These are phyloP conservation scores for Fusarium acutatum DNA, from an alignment of 2,329 filamentous ascomycete genomes.

Conservation along the genomic window DNA sequence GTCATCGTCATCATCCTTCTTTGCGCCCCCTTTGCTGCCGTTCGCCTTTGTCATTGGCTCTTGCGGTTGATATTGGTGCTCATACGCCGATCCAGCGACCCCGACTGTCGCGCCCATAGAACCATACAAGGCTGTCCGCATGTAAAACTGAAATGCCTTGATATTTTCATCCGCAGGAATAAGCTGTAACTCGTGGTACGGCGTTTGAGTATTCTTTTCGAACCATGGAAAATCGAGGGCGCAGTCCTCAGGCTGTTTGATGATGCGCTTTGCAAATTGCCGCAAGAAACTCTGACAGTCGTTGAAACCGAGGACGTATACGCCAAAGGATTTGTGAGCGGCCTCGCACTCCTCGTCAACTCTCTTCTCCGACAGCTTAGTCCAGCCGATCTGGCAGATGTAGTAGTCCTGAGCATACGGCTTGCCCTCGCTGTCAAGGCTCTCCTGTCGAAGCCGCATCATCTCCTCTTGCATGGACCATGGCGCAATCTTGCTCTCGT, in stretches of 20 bases:
- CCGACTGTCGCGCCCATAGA: not conserved
- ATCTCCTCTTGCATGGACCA: not conserved
- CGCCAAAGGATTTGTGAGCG: accelerated
- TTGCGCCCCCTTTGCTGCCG: accelerated
- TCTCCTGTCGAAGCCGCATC: not conserved
- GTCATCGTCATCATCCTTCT: accelerated
- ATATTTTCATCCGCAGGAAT: not conserved
- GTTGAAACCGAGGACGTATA: not conserved
- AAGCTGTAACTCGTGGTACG: not conserved
- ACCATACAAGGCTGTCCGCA: not conserved
- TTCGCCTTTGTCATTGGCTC: not conserved
- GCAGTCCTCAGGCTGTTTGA: not conserved
- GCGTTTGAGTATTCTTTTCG: accelerated
- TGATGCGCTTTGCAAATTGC: not conserved
- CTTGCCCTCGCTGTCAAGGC: not conserved
- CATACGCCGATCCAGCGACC: accelerated
- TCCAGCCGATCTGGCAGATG: not conserved
- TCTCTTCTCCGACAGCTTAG: accelerated
- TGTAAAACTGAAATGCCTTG: not conserved
- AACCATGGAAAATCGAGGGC: not conserved
- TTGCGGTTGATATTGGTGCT: not conserved
- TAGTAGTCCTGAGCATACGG: not conserved
- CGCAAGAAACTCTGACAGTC: not conserved
- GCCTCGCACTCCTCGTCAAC: not conserved
- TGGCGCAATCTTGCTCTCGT: not conserved